Percentiles rank a stretch among this genome's conserved stretches.
These are phyloP conservation scores for Didymosphaeria variabile DNA, from an alignment of 2,329 filamentous ascomycete species.

Conservation along the genomic window DNA sequence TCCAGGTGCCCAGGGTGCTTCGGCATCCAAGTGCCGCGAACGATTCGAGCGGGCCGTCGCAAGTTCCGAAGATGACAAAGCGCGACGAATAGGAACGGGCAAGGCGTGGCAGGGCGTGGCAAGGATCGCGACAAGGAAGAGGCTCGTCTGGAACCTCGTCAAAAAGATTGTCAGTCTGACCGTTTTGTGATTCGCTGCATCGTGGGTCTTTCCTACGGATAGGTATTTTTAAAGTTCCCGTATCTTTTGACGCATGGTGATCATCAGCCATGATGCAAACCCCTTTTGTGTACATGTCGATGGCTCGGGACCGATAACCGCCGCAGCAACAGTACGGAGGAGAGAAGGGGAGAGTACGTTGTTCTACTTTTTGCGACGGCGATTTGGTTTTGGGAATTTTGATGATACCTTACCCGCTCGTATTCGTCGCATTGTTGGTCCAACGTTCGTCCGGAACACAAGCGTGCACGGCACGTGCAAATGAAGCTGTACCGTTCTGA, in stretches of 20 bases:
- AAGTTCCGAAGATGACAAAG: neutral
- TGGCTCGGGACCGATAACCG: neutral
- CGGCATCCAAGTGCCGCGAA: slow-evolving; percentile 2
- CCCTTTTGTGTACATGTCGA: slow-evolving; percentile 8
- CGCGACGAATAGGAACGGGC: slow-evolving; percentile 13
- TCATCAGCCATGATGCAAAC: slow-evolving; percentile 6
- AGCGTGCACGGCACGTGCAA: neutral
- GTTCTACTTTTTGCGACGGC: neutral
- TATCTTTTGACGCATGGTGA: slow-evolving; percentile 1
- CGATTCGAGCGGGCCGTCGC: slow-evolving; percentile 7
- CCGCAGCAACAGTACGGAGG: neutral
- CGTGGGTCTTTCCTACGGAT: neutral
- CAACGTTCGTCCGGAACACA: neutral
- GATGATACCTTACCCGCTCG: neutral
- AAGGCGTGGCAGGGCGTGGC: slow-evolving; percentile 6
- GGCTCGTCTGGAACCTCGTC: neutral
- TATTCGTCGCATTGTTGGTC: neutral
- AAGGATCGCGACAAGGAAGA: slow-evolving; percentile 10
- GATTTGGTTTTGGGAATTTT: no score
- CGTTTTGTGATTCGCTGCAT: slow-evolving; percentile 3
- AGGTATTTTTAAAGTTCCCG: neutral
- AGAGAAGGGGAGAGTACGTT: neutral
- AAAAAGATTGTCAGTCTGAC: neutral
- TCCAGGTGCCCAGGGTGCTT: neutral
- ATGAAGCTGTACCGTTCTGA: no score